Base-by-base conservation (phyloP, 129 eudicot species). In the Pseudognaphalium luteoalbum region DNA sequence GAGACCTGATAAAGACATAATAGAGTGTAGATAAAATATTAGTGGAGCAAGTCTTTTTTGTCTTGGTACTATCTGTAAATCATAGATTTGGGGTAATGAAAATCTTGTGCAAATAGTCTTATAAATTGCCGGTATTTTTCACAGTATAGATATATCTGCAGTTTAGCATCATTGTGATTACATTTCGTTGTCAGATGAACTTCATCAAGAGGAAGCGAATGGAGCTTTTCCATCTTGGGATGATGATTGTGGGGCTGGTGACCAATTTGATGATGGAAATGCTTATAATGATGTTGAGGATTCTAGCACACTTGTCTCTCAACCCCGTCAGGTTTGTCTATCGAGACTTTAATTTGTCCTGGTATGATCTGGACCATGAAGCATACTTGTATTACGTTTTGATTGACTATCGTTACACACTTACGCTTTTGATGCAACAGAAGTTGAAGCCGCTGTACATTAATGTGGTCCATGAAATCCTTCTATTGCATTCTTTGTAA, bases 261-360 rank as follows among this genome's bases (percentile, higher is more conserved):
- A 80, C 42, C 80, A 71, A 32, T 87, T 75, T 79, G 91, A 87
- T 75, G 87, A 86, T 78, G 93, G 85, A 67, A 73, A 83, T 85
- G 86, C 82, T 74, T 72, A 79, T 60, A 85, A 90, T 67, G 90
- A 93, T 65, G 76, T 73, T 6, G 93, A 90, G 25, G 96, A 90
- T 50, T 82, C 92, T 21, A 83, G 72, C 75, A 85, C 84, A 60
- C 91, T 93, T 54, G 75, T 93, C 77, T 88, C 91, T 83, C 96
- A 90, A 84, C 97, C 97, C 64, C 98, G 93, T 14, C 97, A 90
- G 97, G 98, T 93, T 86, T 16, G 87, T 84, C 72, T 73, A 9
- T 73, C 44, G 14, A 35, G 72, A 64, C 15, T 67, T 22, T 33
- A 35, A 17, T 37, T 41, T 74, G n/a, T 21, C 35, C 20, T 30